Conservation (phyloP, 2,329 filamentous ascomycete species). For the Aspergillus neoniger region DNA sequence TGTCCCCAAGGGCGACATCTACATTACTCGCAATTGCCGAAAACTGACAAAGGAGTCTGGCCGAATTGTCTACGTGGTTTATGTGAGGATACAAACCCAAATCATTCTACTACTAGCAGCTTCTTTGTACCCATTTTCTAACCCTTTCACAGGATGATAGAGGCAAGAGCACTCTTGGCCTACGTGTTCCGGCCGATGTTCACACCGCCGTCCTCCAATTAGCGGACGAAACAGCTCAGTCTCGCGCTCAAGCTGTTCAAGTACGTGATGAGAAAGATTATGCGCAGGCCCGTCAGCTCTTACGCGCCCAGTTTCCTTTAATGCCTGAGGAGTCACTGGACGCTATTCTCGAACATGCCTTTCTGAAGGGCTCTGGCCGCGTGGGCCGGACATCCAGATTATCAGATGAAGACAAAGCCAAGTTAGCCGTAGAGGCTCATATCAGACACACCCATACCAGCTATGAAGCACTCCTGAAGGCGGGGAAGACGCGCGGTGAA, state of each 20-base stretch:
- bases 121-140: background rate
- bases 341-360: constrained; percentile 40
- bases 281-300: constrained; percentile 27
- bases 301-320: constrained; percentile 38
- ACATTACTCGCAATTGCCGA: constrained; percentile 47
- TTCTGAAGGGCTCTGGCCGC: constrained; percentile 43
- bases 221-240: constrained; percentile 42
- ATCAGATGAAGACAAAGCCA: constrained; percentile 38
- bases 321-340: constrained; percentile 40
- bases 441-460: constrained; percentile 46
- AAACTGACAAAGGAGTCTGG: constrained; percentile 36
- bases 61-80: constrained; percentile 39
- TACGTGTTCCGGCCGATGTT: constrained; percentile 47
- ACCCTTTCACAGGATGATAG: constrained; percentile 27
- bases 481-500: constrained; percentile 26
- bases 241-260: constrained; percentile 44
- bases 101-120: background rate
- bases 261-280: constrained; percentile 37
- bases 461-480: constrained; percentile 40
- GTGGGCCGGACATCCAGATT: constrained; percentile 40
- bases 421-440: constrained; percentile 47
- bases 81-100: constrained; percentile 29
- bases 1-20: constrained; percentile 46
- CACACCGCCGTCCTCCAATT: constrained; percentile 40
- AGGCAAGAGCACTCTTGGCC: constrained; percentile 40